Conservation (phyloP, 441 rosid species). For the Arabidopsis lyrata region DNA sequence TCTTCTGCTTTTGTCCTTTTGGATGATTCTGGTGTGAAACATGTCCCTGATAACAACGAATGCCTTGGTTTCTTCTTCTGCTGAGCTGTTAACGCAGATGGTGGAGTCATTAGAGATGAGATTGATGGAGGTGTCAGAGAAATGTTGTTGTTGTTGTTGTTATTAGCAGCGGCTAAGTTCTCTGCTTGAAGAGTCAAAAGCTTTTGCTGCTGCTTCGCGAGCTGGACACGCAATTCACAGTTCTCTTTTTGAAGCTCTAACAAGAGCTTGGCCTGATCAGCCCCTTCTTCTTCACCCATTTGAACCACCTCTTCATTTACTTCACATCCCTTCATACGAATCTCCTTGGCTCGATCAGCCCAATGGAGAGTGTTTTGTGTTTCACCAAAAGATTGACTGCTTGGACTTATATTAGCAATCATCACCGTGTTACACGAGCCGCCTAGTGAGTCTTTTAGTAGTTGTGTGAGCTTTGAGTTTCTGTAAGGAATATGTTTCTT, state of each 20-base stretch:
- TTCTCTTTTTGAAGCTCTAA: constrained; percentile 89
- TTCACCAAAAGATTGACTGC: constrained; percentile 88
- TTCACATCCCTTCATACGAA: constrained; percentile 67
- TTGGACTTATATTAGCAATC: constrained; percentile 95
- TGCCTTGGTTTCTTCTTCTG: constrained; percentile 69
- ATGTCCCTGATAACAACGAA: constrained; percentile 68
- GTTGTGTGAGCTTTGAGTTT: constrained; percentile 94
- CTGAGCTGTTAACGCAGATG: constrained; percentile 55
- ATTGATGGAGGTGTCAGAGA: constrained; percentile 81
- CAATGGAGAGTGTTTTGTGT: constrained; percentile 96
- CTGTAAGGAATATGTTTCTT: constrained; percentile 92
- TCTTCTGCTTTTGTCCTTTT: constrained; percentile 64
- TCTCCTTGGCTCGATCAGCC: constrained; percentile 97
- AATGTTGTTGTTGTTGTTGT: constrained; percentile 56
- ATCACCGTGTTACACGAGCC: constrained; percentile 92
- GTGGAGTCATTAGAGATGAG: constrained; percentile 74
- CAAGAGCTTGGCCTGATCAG: constrained; percentile 71
- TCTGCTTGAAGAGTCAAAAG: constrained; percentile 75
- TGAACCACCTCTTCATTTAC: constrained; percentile 59
- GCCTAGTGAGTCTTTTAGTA: constrained; percentile 92
- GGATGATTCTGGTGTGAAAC: constrained; percentile 80
- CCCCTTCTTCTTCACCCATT: constrained; percentile 59
- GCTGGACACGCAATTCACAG: constrained; percentile 75
- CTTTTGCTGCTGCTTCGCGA: constrained; percentile 79
- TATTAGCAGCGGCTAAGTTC: constrained; percentile 57